Base-by-base conservation (phyloP, 352 stramenopile species). In the Globisporangium uncinulatum region DNA sequence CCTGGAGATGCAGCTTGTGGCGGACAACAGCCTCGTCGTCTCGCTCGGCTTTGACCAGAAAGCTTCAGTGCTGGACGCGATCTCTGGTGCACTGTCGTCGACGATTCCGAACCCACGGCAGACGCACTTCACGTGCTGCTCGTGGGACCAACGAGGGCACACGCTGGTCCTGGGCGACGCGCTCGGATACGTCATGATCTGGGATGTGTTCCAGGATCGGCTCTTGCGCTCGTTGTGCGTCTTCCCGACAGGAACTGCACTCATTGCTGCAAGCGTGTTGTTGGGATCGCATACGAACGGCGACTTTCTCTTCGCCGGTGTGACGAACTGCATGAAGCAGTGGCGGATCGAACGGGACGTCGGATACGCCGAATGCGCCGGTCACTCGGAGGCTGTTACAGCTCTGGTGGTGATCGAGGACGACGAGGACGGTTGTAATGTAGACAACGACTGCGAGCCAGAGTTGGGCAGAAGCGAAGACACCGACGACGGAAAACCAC, bases 31-130 rank as follows among this genome's bases (percentile, higher is more conserved):
- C 37, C 79, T 91, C 45, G 68, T 92, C 10, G 77, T 91, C 9
- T 89, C 83, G 1, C 69, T 92, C 14, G 77, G 74, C 7, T 92
- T 84, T 52, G 83, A 92, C 43, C 71, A 89, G 19, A 89, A 87
- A 31, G 78, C 79, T 1, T 78, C 87, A 42, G 43, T 92, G 15
- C 70, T 89, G 13, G 80, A 92, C 53, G 74, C 78, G 6, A 87
- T 84, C 52, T 84, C 75, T 1, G 78, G 79, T 1, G 59, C 58
- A 6, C 54, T 88, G 5, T 84, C 79, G 15, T 67, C 74, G 0
- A 87, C 79, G 15, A 81, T 92, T 17, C 61, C 51, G 7, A 86
- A 82, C 34, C 19, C 69, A 3, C 77, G 69, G 21, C 69, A 67
- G 20, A 64, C 69, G 21, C 70, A 78, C 9, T 92, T 84, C 39